Evolutionary conservation across 345 rosid species (phyloP), one percentile per base, ranked within the genome.

Genomic region (Lepidium africanum): DNA sequence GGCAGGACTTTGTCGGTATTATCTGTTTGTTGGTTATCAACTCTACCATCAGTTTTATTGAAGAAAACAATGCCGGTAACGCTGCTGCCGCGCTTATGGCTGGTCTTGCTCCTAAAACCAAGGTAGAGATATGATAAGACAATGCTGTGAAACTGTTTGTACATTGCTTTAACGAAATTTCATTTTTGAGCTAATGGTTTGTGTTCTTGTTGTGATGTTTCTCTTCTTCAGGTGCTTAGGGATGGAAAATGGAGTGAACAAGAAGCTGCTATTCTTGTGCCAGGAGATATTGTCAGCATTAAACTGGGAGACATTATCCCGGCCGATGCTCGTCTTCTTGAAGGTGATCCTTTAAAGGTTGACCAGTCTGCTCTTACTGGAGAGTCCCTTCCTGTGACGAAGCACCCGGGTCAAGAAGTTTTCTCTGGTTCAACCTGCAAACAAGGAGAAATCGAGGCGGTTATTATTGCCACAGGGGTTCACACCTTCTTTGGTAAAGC

Each of bases 51-150:
- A 88, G 92, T 85, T 91, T 91, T 32, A 85, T 91, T 13, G 97
- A 91, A 76, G 97, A 88, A 75, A 91, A 91, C 85, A 88, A 88
- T 39, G 97, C 97, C 0, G 96, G 97, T 23, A 91, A 90, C 41
- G 97, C 97, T 42, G 97, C 97, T 14, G 92, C 92, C 27, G 95
- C 92, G 64, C 92, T 90, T 30, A 88, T 90, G 97, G 97, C 98
- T 41, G 95, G 95, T 82, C 96, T 93, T 64, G 98, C 98, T 69
- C 98, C 98, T 66, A 88, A 88, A 69, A 84, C 96, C 15, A 91
- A 88, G 92, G 97, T 86, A 75, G 63, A 75, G 63, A 16, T 23
- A 23, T 36, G 6, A 14, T 52, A 12, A 36, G 3, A 69, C 10
- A 39, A 27, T 19, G 40, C 0, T 61, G 1, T 67, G 8, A 41